Evolutionary conservation across 495 filamentous ascomycete genomes (phyloP).

Genomic region (Talaromyces liani): DNA sequence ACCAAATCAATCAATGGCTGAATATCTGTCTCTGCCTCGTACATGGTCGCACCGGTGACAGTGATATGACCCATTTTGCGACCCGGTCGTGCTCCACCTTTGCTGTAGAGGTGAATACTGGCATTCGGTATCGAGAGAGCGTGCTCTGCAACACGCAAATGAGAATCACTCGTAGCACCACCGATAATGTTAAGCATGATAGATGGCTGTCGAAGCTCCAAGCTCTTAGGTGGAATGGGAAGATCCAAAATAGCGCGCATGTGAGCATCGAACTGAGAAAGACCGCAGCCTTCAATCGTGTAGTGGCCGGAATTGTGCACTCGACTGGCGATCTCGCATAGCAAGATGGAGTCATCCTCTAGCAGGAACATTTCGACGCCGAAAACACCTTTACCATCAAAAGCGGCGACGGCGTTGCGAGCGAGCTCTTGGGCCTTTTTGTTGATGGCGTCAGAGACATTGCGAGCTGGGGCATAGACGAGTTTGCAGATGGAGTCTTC

Average conservation of each 20-base stretch:
- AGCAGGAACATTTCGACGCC: constrained; percentile 96
- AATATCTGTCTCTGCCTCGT: constrained; percentile 64
- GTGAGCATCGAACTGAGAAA: constrained; percentile 90
- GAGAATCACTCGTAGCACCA: constrained; percentile 59
- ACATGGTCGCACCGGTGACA: constrained; percentile 58
- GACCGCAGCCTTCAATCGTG: constrained; percentile 85
- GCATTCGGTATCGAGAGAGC: constrained; percentile 57
- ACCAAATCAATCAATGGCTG: constrained; percentile 56
- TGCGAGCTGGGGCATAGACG: constrained; percentile 77
- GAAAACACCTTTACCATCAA: constrained; percentile 88
- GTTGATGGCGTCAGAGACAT: constrained; percentile 52
- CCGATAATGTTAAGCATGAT: constrained; percentile 98
- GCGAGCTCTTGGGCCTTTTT: constrained; percentile 69
- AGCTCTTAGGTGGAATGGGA: constrained; percentile 55
- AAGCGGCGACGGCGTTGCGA: constrained; percentile 64
- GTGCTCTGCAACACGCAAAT: constrained; percentile 55
- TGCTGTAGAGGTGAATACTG: constrained; percentile 84
- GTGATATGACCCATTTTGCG: constrained; percentile 97
- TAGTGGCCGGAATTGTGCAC: constrained; percentile 97
- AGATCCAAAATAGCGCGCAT: constrained; percentile 78
- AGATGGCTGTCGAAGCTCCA: constrained; percentile 54
- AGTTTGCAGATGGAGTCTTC: constrained; percentile 95
- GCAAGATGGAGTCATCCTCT: constrained; percentile 61
- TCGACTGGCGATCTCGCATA: constrained; percentile 93
- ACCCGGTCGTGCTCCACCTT: constrained; percentile 71